Evolutionary conservation across 1,284 basidiomycete genomes (phyloP), one percentile per base, ranked within the genome.

Genomic region (Vanrija sp.): DNA sequence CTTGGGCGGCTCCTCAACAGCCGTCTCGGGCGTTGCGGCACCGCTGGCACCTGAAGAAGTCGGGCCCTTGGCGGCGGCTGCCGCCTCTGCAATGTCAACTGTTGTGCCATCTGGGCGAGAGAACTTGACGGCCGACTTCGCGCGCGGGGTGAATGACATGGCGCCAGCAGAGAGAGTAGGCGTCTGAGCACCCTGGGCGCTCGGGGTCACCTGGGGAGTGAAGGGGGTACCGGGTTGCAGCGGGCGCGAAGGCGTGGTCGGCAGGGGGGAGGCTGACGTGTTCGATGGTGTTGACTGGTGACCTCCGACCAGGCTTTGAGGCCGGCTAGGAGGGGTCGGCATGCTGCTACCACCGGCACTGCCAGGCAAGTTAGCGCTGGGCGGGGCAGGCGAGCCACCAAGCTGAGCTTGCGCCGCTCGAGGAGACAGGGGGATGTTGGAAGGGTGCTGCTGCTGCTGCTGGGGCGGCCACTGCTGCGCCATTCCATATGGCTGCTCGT

Each of bases 21-120:
- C 14, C 6, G 29, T 16, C 40, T 68, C 64, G 7, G 68, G 67
- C n/a, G 65, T 64, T 43, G 60, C 62, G 10, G 58, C 51, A 19
- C 60, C 64, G 49, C 64, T 66, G 15, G 64, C 55, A 7, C 60
- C 49, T 12, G 46, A 56, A 1, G 67, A 57, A 4, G 66, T 46
- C 18, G 64, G 58, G 16, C 51, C 62, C 46, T 68, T 67, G 23
- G 58, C 65, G 16, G 65, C 67, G 14, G 46, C 63, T 23, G 61
- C 73, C 49, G 56, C 73, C 38, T 65, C 58, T 44, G 73, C 72
- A 43, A 77, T 43, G 49, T 77, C 69, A 38, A 76, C 47, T 9
- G 66, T 65, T 5, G 67, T 72, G 34, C 74, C 76, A 55, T 76
- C 76, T 2, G 71, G 71, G 39, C 73, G 71, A 8, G 73, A 62